A percentile compares a stretch with the other conserved stretches of the same genome.
phyloP scores from a whole-genome alignment of 2,329 filamentous ascomycete species.

The Pestalotiopsis fici region DNA sequence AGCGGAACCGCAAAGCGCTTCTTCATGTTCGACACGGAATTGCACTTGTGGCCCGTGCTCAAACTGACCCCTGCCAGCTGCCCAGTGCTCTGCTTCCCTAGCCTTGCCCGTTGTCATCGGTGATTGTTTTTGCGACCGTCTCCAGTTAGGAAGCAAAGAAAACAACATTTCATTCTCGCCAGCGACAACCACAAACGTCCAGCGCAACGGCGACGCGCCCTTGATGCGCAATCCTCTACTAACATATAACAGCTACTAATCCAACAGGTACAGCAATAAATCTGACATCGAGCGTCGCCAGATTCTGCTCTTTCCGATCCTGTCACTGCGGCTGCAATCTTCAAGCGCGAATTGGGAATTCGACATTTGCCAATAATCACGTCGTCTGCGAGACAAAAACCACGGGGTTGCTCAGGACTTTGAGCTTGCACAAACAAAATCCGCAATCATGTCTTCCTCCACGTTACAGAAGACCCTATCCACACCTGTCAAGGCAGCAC shows the following conservation, averaged over 20 bases:
- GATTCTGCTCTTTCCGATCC: background rate
- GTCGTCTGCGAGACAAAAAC: background rate
- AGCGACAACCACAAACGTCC: background rate
- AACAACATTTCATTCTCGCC: constrained; percentile 7
- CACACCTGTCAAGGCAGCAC: constrained; percentile 32
- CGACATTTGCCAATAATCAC: background rate
- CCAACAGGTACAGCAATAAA: background rate
- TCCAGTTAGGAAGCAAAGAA: constrained; percentile 2
- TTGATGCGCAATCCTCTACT: constrained; percentile 3
- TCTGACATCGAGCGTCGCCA: background rate
- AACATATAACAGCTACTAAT: background rate
- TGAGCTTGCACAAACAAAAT: background rate
- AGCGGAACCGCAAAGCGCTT: background rate
- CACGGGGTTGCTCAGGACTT: background rate
- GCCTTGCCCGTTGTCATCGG: background rate
- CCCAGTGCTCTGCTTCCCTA: background rate
- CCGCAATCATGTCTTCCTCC: constrained; percentile 31
- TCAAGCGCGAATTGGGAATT: background rate
- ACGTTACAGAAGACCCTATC: constrained; percentile 38
- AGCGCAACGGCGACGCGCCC: background rate
- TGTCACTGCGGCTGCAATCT: background rate
- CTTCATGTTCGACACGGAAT: background rate
- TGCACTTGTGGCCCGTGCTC: background rate
- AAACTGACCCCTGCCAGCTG: background rate
- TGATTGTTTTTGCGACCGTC: constrained; percentile 6